A percentile compares a stretch with the other conserved stretches of the same genome.
These are phyloP conservation scores for Scheffersomyces lignicola DNA, from an alignment of 1,139 yeast species.

Conservation along the genomic window DNA sequence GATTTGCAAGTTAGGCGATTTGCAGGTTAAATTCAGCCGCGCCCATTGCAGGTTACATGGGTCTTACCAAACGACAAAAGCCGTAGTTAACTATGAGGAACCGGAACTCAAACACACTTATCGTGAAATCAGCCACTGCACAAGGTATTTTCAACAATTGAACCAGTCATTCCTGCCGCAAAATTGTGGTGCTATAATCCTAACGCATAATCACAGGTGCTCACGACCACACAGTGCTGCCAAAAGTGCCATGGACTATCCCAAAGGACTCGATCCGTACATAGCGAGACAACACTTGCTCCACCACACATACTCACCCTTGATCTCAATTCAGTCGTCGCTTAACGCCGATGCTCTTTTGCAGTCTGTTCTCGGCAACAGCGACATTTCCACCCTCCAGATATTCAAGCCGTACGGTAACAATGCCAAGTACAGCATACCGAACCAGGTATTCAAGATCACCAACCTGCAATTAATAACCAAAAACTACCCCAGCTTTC, in stretches of 20 bases:
- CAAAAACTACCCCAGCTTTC: constrained; percentile 44
- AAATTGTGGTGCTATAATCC: too few species aligned
- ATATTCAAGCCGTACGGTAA: constrained; percentile 47
- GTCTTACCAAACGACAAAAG: too few species aligned
- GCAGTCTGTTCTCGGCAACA: constrained; percentile 30
- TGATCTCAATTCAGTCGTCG: constrained; percentile 55
- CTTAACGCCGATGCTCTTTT: constrained; percentile 50
- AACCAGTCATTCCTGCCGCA: too few species aligned
- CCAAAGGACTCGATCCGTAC: constrained; percentile 44
- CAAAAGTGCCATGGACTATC: constrained; percentile 29
- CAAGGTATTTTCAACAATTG: too few species aligned
- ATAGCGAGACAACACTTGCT: constrained; percentile 43
- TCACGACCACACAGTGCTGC: background rate
- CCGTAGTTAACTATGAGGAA: too few species aligned
- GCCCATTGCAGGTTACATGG: too few species aligned
- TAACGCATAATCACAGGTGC: too few species aligned
- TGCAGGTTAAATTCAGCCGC: too few species aligned
- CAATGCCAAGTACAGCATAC: constrained; percentile 42
- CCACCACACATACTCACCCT: constrained; percentile 58
- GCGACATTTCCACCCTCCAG: constrained; percentile 31
- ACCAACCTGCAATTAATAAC: constrained; percentile 45
- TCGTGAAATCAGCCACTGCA: too few species aligned
- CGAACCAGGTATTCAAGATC: constrained; percentile 39
- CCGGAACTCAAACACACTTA: too few species aligned
- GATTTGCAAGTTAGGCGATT: too few species aligned